Evolutionary conservation across 176 grass and related monocot genomes (phyloP).

Genomic region (Oryza brachyantha): DNA sequence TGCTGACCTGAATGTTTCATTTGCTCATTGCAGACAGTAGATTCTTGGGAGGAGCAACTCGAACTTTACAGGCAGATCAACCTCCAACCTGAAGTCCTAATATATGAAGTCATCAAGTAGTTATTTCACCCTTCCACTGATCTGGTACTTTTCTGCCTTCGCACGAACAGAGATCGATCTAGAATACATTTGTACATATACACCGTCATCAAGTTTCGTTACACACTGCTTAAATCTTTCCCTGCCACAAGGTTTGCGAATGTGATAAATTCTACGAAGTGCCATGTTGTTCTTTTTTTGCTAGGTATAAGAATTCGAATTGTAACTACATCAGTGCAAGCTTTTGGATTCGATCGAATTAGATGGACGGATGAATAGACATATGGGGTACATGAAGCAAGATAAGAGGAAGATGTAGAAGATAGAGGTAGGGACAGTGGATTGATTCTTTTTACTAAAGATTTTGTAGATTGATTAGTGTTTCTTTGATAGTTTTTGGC

Average conservation of each 20-base stretch:
- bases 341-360: too few relatives aligned
- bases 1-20: neutral
- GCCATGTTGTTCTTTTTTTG: too few relatives aligned
- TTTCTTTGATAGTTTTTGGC: too few relatives aligned
- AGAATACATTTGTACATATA: neutral
- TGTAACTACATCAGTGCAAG: too few relatives aligned
- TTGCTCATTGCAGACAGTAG: neutral
- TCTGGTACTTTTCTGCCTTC: neutral
- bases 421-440: too few relatives aligned
- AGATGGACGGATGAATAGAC: too few relatives aligned
- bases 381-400: too few relatives aligned
- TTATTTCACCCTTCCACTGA: neutral
- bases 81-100: neutral
- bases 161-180: neutral
- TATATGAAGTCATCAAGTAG: neutral
- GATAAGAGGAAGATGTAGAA: too few relatives aligned
- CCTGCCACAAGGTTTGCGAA: neutral
- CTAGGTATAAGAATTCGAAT: too few relatives aligned
- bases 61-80: neutral
- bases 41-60: neutral
- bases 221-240: neutral
- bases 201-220: neutral
- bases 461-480: too few relatives aligned
- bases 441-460: too few relatives aligned
- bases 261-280: too few relatives aligned